Conservation (phyloP, 768 basidiomycete species). For the Amanita thiersii region DNA sequence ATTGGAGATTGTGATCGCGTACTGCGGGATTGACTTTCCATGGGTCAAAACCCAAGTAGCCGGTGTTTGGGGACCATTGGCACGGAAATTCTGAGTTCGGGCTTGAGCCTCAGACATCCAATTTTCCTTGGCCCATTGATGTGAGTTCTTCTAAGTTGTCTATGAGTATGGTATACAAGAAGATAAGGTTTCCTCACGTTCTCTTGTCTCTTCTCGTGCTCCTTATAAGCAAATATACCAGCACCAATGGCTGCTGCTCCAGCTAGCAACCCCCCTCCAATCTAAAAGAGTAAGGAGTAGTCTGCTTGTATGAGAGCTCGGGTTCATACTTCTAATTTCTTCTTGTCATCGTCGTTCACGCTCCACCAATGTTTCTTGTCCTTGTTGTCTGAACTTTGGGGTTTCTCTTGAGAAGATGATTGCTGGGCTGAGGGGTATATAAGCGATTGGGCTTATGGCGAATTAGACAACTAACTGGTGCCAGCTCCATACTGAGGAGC, state of each 20-base stretch:
- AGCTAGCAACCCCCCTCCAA: conserved; percentile 56
- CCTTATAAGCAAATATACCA: conserved; percentile 43
- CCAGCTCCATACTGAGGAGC: conserved; percentile 13
- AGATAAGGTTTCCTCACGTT: conserved; percentile 29
- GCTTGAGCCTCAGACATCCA: conserved; percentile 52
- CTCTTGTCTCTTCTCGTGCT: conserved; percentile 48
- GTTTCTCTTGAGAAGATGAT: conserved; percentile 12
- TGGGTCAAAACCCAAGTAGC: conserved; percentile 56
- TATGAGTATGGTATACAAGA: not conserved
- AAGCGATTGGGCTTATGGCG: not conserved
- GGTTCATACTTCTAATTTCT: conserved; percentile 44
- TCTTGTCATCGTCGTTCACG: conserved; percentile 46
- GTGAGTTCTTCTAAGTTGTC: conserved; percentile 36
- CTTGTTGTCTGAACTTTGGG: conserved; percentile 19
- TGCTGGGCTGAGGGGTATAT: conserved; percentile 12
- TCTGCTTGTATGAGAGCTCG: not conserved
- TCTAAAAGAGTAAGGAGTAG: conserved; percentile 24
- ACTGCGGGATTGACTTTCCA: conserved; percentile 50
- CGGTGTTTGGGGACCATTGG: conserved; percentile 34
- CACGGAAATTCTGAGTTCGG: conserved; percentile 43
- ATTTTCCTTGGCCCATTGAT: conserved; percentile 36
- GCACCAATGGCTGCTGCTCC: conserved; percentile 45
- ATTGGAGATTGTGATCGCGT: conserved; percentile 49
- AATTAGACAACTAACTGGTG: not conserved
- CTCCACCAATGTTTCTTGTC: conserved; percentile 50